A percentile compares a stretch with the other conserved stretches of the same genome.
phyloP scores from a whole-genome alignment of 441 rosid genomes.

The Melastoma candidum region DNA sequence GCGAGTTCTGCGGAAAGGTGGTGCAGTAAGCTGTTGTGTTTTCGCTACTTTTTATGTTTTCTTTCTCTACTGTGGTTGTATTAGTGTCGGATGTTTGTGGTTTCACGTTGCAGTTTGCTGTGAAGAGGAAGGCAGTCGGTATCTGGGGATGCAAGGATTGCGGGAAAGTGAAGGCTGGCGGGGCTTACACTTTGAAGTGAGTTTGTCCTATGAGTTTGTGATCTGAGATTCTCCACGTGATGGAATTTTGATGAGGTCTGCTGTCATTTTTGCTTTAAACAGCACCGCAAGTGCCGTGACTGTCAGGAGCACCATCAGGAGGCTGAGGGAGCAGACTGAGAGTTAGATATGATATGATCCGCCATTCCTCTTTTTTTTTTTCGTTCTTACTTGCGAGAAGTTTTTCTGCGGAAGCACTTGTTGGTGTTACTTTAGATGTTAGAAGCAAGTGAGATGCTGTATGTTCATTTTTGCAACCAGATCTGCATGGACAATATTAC shows the following conservation, averaged over 20 bases:
- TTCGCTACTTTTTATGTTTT: not conserved
- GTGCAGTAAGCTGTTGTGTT: not conserved
- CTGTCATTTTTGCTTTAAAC: not conserved
- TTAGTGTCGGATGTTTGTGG: not conserved
- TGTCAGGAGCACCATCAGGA: slow-evolving; percentile 16
- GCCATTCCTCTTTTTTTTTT: too few relatives aligned
- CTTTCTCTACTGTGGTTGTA: not conserved
- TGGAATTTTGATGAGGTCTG: not conserved
- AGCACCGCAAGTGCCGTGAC: slow-evolving; percentile 19
- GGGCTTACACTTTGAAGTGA: slow-evolving; percentile 8
- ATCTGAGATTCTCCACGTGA: not conserved
- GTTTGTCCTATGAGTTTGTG: not conserved
- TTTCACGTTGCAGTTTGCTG: not conserved
- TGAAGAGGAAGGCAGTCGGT: slow-evolving; percentile 10
- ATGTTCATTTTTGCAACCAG: too few relatives aligned
- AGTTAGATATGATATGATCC: slow-evolving; percentile 1
- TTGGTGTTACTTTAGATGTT: too few relatives aligned
- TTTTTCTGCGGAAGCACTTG: too few relatives aligned
- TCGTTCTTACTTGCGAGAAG: too few relatives aligned
- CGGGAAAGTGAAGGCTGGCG: slow-evolving; percentile 6
- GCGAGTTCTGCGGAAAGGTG: slow-evolving; percentile 17
- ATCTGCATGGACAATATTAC: too few relatives aligned
- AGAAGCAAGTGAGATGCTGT: too few relatives aligned
- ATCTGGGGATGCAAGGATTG: slow-evolving; percentile 10
- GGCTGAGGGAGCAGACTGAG: slow-evolving; percentile 21